These are phyloP conservation scores for Pleurotus citrinopileatus DNA, from an alignment of 768 basidiomycete genomes.

Conservation along the genomic window DNA sequence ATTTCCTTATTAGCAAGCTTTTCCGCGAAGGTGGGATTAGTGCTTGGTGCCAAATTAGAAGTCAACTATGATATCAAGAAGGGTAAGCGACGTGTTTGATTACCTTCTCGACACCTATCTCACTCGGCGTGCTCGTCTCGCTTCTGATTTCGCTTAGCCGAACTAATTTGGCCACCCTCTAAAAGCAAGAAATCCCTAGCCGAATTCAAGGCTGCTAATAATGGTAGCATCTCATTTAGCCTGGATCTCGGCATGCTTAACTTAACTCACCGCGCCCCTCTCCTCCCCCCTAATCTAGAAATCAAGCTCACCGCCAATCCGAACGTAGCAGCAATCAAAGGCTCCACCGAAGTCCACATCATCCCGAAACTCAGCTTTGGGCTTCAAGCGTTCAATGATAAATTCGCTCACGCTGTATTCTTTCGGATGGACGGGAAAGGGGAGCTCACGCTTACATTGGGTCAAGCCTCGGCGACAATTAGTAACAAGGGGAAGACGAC, in stretches of 20 bases:
- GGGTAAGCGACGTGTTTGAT: not conserved
- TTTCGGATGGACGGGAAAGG: slow-evolving; percentile 7
- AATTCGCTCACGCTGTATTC: not conserved
- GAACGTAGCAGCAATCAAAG: slow-evolving; percentile 2
- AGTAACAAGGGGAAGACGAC: slow-evolving; percentile 4
- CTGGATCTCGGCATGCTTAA: not conserved
- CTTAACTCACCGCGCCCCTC: too few relatives aligned
- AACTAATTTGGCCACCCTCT: slow-evolving; percentile 7
- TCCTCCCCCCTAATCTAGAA: not conserved
- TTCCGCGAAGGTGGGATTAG: slow-evolving; percentile 5
- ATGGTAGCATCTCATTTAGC: not conserved
- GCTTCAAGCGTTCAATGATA: not conserved
- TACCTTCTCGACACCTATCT: too few relatives aligned
- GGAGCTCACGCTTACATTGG: slow-evolving; percentile 5
- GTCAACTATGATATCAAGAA: slow-evolving; percentile 8
- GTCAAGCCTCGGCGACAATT: not conserved
- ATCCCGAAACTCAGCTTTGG: slow-evolving; percentile 8
- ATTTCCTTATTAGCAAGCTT: slow-evolving; percentile 5
- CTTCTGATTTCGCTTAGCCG: not conserved
- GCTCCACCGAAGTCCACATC: slow-evolving; percentile 6
- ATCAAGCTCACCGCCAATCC: slow-evolving; percentile 8
- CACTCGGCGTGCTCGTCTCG: not conserved
- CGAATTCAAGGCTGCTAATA: slow-evolving; percentile 4
- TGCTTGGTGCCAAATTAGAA: slow-evolving; percentile 6
- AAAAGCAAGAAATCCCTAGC: slow-evolving; percentile 4